Conservation (phyloP, 2,329 filamentous ascomycete genomes). For the Cladosporium colombiae region DNA sequence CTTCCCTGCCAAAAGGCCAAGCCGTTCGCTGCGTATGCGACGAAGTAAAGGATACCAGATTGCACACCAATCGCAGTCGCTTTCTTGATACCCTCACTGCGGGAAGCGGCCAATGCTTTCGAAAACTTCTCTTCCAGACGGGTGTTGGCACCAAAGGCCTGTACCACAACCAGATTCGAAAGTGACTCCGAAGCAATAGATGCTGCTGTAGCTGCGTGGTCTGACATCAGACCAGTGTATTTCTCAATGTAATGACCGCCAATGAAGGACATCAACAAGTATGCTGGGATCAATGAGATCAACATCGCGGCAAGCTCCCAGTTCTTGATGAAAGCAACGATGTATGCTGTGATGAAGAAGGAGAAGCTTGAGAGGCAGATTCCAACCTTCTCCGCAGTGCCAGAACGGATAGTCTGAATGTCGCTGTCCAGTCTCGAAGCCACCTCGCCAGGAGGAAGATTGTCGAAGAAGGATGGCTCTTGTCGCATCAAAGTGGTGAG, state of each 20-base stretch:
- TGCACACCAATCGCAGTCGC: slow-evolving; percentile 58
- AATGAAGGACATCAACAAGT: slow-evolving; percentile 59
- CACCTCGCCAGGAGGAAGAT: slow-evolving; percentile 63
- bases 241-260: slow-evolving; percentile 58
- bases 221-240: slow-evolving; percentile 52
- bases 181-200: slow-evolving; percentile 65
- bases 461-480: slow-evolving; percentile 65
- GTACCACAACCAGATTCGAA: slow-evolving; percentile 49
- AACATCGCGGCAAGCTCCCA: slow-evolving; percentile 64
- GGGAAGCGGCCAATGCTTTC: slow-evolving; percentile 52
- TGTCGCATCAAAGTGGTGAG: slow-evolving; percentile 60
- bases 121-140: slow-evolving; percentile 63
- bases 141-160: slow-evolving; percentile 56
- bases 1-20: slow-evolving; percentile 70
- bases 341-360: slow-evolving; percentile 68
- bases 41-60: slow-evolving; percentile 64
- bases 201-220: slow-evolving; percentile 58
- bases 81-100: slow-evolving; percentile 59
- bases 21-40: slow-evolving; percentile 67
- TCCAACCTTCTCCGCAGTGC: slow-evolving; percentile 71
- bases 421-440: slow-evolving; percentile 65
- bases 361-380: slow-evolving; percentile 62
- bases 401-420: slow-evolving; percentile 66
- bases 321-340: slow-evolving; percentile 67
- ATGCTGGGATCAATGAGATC: slow-evolving; percentile 63